These are phyloP conservation scores for Termitomyces sp. DNA, from an alignment of 768 basidiomycete genomes.

Conservation along the genomic window DNA sequence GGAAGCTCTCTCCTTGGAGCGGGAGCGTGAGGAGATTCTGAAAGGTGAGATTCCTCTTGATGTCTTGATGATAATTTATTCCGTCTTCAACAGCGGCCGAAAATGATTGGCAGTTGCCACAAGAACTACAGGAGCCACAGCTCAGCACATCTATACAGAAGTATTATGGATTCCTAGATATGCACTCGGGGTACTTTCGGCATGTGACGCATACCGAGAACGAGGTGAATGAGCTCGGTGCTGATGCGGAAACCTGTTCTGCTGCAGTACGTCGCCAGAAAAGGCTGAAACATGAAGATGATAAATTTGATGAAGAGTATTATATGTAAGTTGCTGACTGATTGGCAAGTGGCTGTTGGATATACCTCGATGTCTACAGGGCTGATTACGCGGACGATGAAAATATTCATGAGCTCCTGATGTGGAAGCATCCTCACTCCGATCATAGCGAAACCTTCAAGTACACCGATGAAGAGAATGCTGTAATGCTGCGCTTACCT, in stretches of 20 bases:
- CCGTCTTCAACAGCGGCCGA: constrained; percentile 50
- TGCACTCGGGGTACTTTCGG: constrained; percentile 71
- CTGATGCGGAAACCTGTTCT: constrained; percentile 56
- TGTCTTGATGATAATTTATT: neutral
- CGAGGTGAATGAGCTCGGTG: constrained; percentile 77
- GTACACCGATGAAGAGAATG: constrained; percentile 73
- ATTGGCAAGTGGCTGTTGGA: neutral
- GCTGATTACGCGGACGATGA: constrained; percentile 80
- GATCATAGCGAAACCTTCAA: constrained; percentile 30
- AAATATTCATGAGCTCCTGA: constrained; percentile 66
- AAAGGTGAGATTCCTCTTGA: constrained; percentile 39
- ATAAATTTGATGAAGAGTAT: constrained; percentile 81
- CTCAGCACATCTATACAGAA: constrained; percentile 40
- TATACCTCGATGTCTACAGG: constrained; percentile 33
- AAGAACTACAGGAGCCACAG: constrained; percentile 45
- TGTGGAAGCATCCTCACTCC: constrained; percentile 59
- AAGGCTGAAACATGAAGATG: constrained; percentile 61
- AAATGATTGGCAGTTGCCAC: constrained; percentile 79
- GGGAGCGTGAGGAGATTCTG: constrained; percentile 55
- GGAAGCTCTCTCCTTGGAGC: constrained; percentile 45
- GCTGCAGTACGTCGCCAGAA: constrained; percentile 46
- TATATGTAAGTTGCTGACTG: constrained; percentile 57
- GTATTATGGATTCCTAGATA: constrained; percentile 75
- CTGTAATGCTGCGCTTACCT: constrained; percentile 56
- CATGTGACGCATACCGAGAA: constrained; percentile 75